Conservation (phyloP, 192 early-diverging fungal genomes). For the Coemansia sp. region DNA sequence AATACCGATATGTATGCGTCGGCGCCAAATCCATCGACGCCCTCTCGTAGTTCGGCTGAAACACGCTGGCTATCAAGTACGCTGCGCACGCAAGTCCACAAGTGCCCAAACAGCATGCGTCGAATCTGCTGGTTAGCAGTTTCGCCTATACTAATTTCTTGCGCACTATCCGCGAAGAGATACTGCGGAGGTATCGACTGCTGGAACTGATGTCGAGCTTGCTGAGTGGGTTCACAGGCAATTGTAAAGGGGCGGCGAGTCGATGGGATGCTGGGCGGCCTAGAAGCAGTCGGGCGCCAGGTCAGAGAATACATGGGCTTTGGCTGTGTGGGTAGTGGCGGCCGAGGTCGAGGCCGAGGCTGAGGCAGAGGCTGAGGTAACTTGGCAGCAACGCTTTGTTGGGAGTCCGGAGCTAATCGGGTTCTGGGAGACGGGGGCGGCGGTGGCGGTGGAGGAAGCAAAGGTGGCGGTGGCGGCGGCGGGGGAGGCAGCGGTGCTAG, state of each 20-base stretch:
- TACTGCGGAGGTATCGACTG: conserved; percentile 1
- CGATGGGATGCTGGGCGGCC: conserved; percentile 4
- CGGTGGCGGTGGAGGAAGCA: conserved; percentile 6
- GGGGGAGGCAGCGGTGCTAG: not conserved
- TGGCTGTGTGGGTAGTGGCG: conserved; percentile 1
- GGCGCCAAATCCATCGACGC: conserved; percentile 18
- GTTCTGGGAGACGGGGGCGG: not conserved
- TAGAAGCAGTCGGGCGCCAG: not conserved
- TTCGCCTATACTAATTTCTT: not conserved
- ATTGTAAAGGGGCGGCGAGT: conserved; percentile 15
- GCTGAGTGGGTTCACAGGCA: not conserved
- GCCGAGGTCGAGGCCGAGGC: not conserved
- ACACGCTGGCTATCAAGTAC: not conserved
- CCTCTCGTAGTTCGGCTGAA: conserved; percentile 3
- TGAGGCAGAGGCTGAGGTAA: not conserved
- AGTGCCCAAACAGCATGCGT: conserved; percentile 8
- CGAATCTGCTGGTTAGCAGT: not conserved
- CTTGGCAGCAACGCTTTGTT: not conserved
- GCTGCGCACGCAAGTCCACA: conserved; percentile 6
- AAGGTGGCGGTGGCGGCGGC: conserved; percentile 5
- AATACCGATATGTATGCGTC: conserved; percentile 18
- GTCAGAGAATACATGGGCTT: not conserved
- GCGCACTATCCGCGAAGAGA: not conserved
- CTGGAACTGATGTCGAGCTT: conserved; percentile 11
- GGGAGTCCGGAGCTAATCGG: not conserved